These are phyloP conservation scores for Apium graveolens DNA, from an alignment of 129 eudicot genomes.

Conservation along the genomic window DNA sequence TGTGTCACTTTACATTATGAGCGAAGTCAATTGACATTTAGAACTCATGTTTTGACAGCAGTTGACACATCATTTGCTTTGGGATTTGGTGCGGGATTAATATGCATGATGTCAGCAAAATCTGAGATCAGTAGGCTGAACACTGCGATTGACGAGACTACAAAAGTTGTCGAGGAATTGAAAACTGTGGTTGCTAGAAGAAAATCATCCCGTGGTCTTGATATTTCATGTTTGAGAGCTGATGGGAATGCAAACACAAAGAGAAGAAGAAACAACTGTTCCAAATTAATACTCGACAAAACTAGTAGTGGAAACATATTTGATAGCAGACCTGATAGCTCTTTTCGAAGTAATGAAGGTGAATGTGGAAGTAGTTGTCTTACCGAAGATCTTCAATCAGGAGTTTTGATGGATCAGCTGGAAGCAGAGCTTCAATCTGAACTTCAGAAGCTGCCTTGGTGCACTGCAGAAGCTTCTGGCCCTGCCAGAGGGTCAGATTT, in stretches of 20 bases:
- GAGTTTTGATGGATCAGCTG: conserved; percentile 51
- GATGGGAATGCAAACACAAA: conserved; percentile 14
- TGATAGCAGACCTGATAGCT: not conserved
- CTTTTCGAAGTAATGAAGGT: conserved; percentile 25
- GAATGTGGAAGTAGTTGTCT: conserved; percentile 54
- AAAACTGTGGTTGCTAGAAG: conserved; percentile 53
- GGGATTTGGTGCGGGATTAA: conserved; percentile 79
- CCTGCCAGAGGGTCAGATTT: conserved; percentile 16
- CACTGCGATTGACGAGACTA: conserved; percentile 53
- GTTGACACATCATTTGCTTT: conserved; percentile 52
- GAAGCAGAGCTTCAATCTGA: conserved; percentile 84
- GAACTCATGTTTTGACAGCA: conserved; percentile 11
- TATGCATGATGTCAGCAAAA: conserved; percentile 86
- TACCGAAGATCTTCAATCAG: conserved; percentile 48
- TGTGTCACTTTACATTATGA: not conserved
- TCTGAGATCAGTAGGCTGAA: conserved; percentile 57
- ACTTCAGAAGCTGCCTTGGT: conserved; percentile 61
- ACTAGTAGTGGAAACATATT: conserved; percentile 3
- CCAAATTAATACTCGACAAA: conserved; percentile 7
- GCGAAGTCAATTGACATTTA: not conserved
- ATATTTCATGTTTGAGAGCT: conserved; percentile 9
- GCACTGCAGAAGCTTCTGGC: conserved; percentile 23
- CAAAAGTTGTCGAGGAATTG: conserved; percentile 61
- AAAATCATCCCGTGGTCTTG: conserved; percentile 22
- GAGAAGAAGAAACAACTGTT: conserved; percentile 8